Conservation (phyloP, 1,284 basidiomycete species). For the Tilletia indica region DNA sequence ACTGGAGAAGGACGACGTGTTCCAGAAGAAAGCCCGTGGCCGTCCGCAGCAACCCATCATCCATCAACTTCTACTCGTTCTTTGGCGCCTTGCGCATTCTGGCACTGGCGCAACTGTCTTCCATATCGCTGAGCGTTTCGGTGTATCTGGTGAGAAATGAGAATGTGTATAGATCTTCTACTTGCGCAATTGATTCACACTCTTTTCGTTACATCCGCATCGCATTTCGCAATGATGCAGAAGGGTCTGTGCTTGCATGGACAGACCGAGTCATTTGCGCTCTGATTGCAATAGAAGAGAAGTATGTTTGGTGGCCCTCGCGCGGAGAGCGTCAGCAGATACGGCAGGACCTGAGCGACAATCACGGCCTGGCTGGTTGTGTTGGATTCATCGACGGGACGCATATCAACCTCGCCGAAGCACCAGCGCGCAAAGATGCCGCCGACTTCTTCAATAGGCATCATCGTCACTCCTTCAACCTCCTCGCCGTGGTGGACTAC, state of each 20-base stretch:
- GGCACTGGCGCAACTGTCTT: background rate
- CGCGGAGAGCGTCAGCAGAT: background rate
- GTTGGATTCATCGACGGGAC: constrained; percentile 1
- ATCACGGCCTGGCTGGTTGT: background rate
- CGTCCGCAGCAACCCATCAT: background rate
- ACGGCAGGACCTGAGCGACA: background rate
- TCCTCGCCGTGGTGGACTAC: background rate
- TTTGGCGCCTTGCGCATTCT: background rate
- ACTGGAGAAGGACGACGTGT: background rate
- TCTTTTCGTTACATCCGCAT: too few species aligned
- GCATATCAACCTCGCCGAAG: background rate
- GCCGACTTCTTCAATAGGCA: constrained; percentile 8
- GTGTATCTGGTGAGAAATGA: background rate
- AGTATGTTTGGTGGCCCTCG: background rate
- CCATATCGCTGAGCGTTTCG: background rate
- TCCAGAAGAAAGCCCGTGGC: background rate
- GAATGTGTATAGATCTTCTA: too few species aligned
- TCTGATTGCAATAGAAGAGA: background rate
- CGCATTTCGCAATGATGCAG: background rate
- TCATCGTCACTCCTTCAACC: background rate
- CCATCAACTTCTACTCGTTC: background rate
- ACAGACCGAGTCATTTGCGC: background rate
- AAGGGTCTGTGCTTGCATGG: background rate
- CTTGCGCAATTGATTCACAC: too few species aligned
- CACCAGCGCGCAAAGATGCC: constrained; percentile 3